These are phyloP conservation scores for Candida mattraensis DNA, from an alignment of 805 yeast genomes.

Conservation along the genomic window DNA sequence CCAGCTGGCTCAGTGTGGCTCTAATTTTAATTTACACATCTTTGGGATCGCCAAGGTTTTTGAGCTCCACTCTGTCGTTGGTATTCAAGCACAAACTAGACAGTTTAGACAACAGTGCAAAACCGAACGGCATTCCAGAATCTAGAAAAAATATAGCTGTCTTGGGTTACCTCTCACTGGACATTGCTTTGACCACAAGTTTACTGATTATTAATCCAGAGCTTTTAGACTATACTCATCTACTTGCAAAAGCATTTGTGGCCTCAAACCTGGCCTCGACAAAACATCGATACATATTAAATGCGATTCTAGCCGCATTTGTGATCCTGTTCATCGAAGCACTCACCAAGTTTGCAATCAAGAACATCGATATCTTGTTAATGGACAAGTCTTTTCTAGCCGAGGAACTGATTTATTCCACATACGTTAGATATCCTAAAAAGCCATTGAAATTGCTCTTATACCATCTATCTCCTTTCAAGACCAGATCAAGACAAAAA, in stretches of 20 bases:
- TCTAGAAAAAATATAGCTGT: too few species aligned
- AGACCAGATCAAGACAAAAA: slow-evolving; percentile 14
- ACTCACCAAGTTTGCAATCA: slow-evolving; percentile 1
- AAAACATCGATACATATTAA: slow-evolving; percentile 26
- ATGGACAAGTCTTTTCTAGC: slow-evolving; percentile 6
- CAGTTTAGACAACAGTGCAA: slow-evolving; percentile 15
- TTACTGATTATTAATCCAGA: slow-evolving; percentile 25
- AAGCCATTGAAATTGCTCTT: slow-evolving; percentile 24
- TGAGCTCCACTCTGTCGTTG: slow-evolving; percentile 29
- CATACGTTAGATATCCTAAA: slow-evolving; percentile 19
- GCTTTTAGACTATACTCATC: slow-evolving; percentile 26
- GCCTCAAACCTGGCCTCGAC: slow-evolving; percentile 35
- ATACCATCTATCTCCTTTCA: slow-evolving; percentile 23
- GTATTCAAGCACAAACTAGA: slow-evolving; percentile 27
- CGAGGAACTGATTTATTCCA: slow-evolving; percentile 14
- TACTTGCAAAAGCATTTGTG: slow-evolving; percentile 35
- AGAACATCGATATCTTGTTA: slow-evolving; percentile 13
- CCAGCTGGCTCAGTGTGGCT: slow-evolving; percentile 28
- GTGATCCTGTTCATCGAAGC: slow-evolving; percentile 21
- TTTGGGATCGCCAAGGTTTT: slow-evolving; percentile 27
- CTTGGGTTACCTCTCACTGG: slow-evolving; percentile 18
- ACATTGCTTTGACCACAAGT: slow-evolving; percentile 19
- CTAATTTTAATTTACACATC: slow-evolving; percentile 22
- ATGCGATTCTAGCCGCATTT: slow-evolving; percentile 29
- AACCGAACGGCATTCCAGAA: too few species aligned